Percentiles rank a stretch among this genome's conserved stretches.
phyloP scores from a whole-genome alignment of 148 eudicot genomes.

The Silene uniflora region DNA sequence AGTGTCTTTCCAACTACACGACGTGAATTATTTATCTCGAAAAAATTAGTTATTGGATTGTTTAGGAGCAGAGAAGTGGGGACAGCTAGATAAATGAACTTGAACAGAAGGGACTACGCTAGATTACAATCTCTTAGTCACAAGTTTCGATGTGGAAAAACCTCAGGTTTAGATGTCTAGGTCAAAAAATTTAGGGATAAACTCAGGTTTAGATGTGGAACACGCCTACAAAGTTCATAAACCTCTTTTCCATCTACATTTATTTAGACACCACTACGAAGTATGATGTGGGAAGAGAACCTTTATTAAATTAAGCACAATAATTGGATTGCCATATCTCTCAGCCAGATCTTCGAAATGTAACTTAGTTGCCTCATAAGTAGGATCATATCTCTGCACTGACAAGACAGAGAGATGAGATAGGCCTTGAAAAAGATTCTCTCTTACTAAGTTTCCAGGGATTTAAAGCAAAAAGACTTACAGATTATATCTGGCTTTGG shows the following conservation, averaged over 20 bases:
- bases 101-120: too few species aligned
- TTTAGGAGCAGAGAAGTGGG: background rate
- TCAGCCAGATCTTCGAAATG: slow-evolving; percentile 87
- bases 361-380: slow-evolving; percentile 89
- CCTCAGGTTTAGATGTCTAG: background rate
- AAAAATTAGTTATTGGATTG: background rate
- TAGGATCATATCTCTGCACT: slow-evolving; percentile 99
- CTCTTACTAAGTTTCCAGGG: background rate
- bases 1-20: slow-evolving; percentile 2
- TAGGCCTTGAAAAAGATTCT: slow-evolving; percentile 2
- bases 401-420: slow-evolving; percentile 24
- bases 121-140: too few species aligned
- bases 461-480: slow-evolving; percentile 31
- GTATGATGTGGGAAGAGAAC: slow-evolving; percentile 31
- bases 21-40: background rate
- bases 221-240: background rate
- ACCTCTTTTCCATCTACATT: background rate
- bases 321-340: slow-evolving; percentile 95
- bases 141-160: background rate
- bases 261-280: background rate
- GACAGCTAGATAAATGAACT: too few species aligned
- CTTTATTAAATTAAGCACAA: slow-evolving; percentile 90
- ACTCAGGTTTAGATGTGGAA: background rate
- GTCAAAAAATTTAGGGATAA: background rate
- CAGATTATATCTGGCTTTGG: slow-evolving; percentile 98